Evolutionary conservation across 1,139 yeast species (phyloP).

Genomic region (Taphrina flavorubra): DNA sequence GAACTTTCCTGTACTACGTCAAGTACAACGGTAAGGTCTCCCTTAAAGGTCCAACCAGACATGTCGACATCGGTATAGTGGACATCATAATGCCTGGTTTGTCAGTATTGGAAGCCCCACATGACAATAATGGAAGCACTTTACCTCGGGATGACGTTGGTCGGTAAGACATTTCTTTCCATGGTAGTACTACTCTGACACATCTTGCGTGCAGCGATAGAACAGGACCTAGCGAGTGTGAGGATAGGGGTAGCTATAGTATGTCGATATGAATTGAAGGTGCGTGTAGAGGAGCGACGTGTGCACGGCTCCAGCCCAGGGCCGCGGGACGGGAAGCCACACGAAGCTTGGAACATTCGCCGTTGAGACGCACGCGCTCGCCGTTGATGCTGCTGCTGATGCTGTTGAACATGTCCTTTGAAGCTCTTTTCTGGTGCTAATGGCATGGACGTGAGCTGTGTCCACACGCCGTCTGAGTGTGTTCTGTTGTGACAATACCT

Average conservation of each 20-base stretch:
- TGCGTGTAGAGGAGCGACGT: not conserved
- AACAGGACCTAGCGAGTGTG: slow-evolving; percentile 4
- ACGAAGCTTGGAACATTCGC: slow-evolving; percentile 12
- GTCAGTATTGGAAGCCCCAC: not conserved
- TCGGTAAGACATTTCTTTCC: slow-evolving; percentile 40
- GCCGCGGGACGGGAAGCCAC: not conserved
- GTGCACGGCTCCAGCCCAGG: not conserved
- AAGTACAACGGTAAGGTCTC: slow-evolving; percentile 61
- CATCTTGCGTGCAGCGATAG: slow-evolving; percentile 29
- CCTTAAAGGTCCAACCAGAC: slow-evolving; percentile 70
- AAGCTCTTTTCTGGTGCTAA: too few relatives aligned
- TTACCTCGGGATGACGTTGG: slow-evolving; percentile 41
- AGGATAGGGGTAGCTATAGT: not conserved
- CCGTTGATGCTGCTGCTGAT: not conserved
- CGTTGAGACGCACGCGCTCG: not conserved
- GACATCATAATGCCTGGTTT: slow-evolving; percentile 63
- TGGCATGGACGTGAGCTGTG: too few relatives aligned
- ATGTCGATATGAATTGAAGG: not conserved
- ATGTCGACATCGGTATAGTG: slow-evolving; percentile 72
- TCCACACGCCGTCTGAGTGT: too few relatives aligned
- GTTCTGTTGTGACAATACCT: too few relatives aligned
- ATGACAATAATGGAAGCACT: not conserved
- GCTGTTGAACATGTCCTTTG: not conserved
- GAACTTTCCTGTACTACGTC: slow-evolving; percentile 64
- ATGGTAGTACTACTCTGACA: slow-evolving; percentile 25